Evolutionary conservation across 2,329 filamentous ascomycete genomes (phyloP).

Genomic region (Fusarium staphyleae): DNA sequence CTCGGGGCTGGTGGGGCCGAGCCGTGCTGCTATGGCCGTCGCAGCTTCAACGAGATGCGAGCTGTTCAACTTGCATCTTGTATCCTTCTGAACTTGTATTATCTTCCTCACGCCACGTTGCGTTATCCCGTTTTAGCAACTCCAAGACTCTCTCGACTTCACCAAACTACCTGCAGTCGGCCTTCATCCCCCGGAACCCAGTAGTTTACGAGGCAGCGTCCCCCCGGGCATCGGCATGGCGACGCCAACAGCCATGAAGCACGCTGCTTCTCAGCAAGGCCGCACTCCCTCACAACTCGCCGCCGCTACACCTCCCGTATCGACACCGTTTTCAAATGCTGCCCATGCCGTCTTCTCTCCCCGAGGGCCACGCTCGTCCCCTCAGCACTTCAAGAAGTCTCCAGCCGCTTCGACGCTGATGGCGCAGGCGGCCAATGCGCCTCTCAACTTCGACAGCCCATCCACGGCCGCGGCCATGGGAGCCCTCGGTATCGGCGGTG

Average conservation of each 20-base stretch:
- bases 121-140: background rate
- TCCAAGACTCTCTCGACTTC: too few species aligned
- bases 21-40: constrained; percentile 9
- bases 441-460: constrained; percentile 69
- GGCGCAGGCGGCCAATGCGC: constrained; percentile 53
- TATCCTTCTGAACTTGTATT: background rate
- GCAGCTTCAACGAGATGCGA: background rate
- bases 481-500: constrained; percentile 57
- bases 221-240: constrained; percentile 45
- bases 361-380: constrained; percentile 64
- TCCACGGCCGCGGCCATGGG: constrained; percentile 68
- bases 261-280: constrained; percentile 52
- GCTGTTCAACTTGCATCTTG: constrained; percentile 11
- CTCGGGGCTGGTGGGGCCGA: constrained; percentile 30
- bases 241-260: constrained; percentile 60
- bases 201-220: background rate
- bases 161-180: background rate
- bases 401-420: constrained; percentile 62
- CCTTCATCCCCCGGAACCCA: background rate
- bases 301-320: constrained; percentile 69
- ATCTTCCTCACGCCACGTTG: too few species aligned
- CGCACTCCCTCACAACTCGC: constrained; percentile 60
- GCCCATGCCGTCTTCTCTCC: constrained; percentile 67
- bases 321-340: constrained; percentile 69
- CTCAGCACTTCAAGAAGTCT: constrained; percentile 70